These are phyloP conservation scores for Cardiosporidium cionae DNA, from an alignment of 169 alveolate genomes.

Conservation along the genomic window DNA sequence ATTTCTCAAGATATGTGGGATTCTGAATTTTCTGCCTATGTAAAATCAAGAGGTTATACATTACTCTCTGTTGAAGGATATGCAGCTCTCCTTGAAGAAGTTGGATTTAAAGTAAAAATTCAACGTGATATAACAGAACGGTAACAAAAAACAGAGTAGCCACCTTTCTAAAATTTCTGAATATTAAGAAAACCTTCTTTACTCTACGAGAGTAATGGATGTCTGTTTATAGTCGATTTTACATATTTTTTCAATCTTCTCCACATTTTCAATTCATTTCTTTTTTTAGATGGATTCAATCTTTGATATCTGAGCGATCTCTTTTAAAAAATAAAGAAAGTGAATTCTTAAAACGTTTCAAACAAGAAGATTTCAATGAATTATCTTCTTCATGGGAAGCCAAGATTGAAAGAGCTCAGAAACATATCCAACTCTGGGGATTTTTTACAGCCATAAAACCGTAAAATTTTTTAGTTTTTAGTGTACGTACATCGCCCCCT, in stretches of 20 bases:
- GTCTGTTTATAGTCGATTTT: neutral
- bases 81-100: neutral
- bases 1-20: constrained; percentile 1
- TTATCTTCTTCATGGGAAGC: neutral
- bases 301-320: neutral
- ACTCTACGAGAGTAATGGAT: neutral
- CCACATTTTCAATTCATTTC: neutral
- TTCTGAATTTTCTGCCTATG: neutral
- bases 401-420: neutral
- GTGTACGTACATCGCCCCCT: too few species aligned
- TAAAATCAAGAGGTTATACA: neutral
- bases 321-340: neutral
- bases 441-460: constrained; percentile 4
- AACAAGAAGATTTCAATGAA: neutral
- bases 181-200: neutral
- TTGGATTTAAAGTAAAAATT: neutral
- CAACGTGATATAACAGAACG: neutral
- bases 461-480: too few species aligned
- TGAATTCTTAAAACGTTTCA: neutral
- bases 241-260: neutral
- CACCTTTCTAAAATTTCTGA: neutral
- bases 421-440: constrained; percentile 4
- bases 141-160: neutral
- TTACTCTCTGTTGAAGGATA: constrained; percentile 4
- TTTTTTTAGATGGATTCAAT: neutral